phyloP scores from a whole-genome alignment of 1,284 basidiomycete genomes.

The Apiotrichum porosum region DNA sequence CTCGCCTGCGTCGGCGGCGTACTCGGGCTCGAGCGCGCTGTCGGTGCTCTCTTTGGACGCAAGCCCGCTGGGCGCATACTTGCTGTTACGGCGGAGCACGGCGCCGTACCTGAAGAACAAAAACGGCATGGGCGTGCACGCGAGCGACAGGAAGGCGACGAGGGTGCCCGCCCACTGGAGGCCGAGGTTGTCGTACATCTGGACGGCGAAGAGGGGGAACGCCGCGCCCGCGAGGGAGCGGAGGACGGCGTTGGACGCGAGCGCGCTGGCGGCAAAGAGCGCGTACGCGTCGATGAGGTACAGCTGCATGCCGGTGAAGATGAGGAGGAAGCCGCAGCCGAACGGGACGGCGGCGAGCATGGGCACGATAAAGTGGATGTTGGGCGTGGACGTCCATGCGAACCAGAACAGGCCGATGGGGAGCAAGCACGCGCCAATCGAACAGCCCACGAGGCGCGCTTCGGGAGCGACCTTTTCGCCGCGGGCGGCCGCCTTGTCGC shows the following conservation, averaged over 20 bases:
- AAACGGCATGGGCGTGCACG: slow-evolving; percentile 57
- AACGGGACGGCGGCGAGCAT: slow-evolving; percentile 62
- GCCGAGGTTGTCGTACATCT: slow-evolving; percentile 45
- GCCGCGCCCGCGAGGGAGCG: slow-evolving; percentile 57
- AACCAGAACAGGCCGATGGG: slow-evolving; percentile 62
- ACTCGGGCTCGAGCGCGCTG: slow-evolving; percentile 33
- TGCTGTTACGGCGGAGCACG: slow-evolving; percentile 36
- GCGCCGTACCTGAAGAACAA: slow-evolving; percentile 50
- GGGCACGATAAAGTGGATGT: slow-evolving; percentile 60
- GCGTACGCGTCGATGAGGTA: slow-evolving; percentile 65
- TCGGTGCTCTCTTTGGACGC: no score
- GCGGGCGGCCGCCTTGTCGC: slow-evolving; percentile 51
- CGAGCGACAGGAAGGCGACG: slow-evolving; percentile 57
- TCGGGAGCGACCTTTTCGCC: slow-evolving; percentile 53
- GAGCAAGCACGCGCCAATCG: slow-evolving; percentile 55
- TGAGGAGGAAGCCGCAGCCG: slow-evolving; percentile 58
- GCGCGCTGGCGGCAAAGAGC: slow-evolving; percentile 58
- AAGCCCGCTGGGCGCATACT: slow-evolving; percentile 24
- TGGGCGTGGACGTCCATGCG: slow-evolving; percentile 57
- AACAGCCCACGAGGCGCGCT: slow-evolving; percentile 59
- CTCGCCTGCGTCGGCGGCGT: slow-evolving; percentile 33
- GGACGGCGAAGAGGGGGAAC: slow-evolving; percentile 41
- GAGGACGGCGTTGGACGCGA: slow-evolving; percentile 65
- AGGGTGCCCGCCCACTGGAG: slow-evolving; percentile 47
- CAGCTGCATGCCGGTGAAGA: slow-evolving; percentile 52